phyloP scores from a whole-genome alignment of 768 basidiomycete species.

The Collybia mongolica region DNA sequence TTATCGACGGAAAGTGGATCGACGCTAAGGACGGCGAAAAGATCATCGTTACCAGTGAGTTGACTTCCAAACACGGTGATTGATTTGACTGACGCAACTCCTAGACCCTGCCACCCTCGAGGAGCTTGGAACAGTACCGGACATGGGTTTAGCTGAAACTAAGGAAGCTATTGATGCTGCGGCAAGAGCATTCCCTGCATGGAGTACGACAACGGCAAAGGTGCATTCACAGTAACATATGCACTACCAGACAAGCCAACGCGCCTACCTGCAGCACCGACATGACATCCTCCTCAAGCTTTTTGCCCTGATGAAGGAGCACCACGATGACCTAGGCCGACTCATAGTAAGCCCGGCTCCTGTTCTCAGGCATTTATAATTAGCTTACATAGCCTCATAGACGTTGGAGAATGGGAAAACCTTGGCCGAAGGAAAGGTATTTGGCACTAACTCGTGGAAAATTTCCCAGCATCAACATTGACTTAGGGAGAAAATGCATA shows the following conservation, averaged over 20 bases:
- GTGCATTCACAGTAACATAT: constrained; percentile 33
- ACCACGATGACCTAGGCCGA: constrained; percentile 83
- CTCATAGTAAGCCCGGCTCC: constrained; percentile 63
- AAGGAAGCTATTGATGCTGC: constrained; percentile 85
- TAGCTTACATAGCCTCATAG: constrained; percentile 33
- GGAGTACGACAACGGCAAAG: constrained; percentile 88
- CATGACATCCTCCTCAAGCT: constrained; percentile 85
- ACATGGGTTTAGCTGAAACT: constrained; percentile 85
- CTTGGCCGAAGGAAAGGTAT: constrained; percentile 76
- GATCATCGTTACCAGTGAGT: constrained; percentile 77
- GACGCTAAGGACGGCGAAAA: constrained; percentile 72
- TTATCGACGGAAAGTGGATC: constrained; percentile 86
- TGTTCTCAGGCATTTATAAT: constrained; percentile 22
- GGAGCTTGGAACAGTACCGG: constrained; percentile 81
- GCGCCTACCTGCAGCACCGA: constrained; percentile 50
- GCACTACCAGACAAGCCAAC: background rate
- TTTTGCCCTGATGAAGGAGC: constrained; percentile 73
- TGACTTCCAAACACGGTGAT: background rate
- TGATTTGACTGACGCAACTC: background rate
- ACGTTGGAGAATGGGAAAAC: constrained; percentile 97
- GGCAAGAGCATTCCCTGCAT: constrained; percentile 73
- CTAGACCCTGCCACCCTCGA: constrained; percentile 88
- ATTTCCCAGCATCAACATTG: constrained; percentile 3
- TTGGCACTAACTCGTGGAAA: background rate
- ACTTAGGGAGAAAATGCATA: constrained; percentile 83